Evolutionary conservation across 345 rosid species (phyloP), one percentile per base, ranked within the genome.

Genomic region (Eucalyptus victrix): DNA sequence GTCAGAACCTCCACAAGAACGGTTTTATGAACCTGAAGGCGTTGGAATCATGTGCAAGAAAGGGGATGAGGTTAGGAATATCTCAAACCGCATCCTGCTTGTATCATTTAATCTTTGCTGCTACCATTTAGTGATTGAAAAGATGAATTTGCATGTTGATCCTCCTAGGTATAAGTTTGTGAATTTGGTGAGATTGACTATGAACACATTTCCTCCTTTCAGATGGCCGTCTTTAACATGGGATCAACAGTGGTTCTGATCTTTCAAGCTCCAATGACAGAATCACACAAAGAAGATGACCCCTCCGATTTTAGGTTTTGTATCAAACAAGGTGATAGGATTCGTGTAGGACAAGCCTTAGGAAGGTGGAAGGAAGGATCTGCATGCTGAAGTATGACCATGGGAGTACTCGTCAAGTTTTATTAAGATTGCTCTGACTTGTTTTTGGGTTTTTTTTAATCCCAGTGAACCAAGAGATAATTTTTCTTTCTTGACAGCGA

Each of bases 231-330:
- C 65, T 96, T 98, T 93, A 96, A 97, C 93, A 94, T 96, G 97
- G 99, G 99, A 90, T 98, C 99, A 5, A 97, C 99, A 0, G 99
- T 97, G 17, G 99, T 98, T 86, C 97, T 98, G 15, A 94, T 98
- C 80, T 98, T 98, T 92, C 96, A 98, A 72, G 99, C 99, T 76
- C 98, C 98, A 24, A 91, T 94, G 12, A 72, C 90, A 85, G 94
- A 92, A 88, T 90, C 94, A 69, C 87, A 88, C 4, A 89, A 94
- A 80, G 90, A 89, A 16, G 89, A 91, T 58, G 89, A 91, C 87
- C 92, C 95, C 17, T 93, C 97, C 19, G 95, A 93, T 80, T 98
- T 95, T 92, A 92, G 91, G 89, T 98, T 96, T 90, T 91, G 92
- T 86, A 76, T 97, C 87, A 91, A 91, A 50, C 93, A 91, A 19